Conservation (phyloP, 208 protist genomes). For the Acanthamoeba castellanii region DNA sequence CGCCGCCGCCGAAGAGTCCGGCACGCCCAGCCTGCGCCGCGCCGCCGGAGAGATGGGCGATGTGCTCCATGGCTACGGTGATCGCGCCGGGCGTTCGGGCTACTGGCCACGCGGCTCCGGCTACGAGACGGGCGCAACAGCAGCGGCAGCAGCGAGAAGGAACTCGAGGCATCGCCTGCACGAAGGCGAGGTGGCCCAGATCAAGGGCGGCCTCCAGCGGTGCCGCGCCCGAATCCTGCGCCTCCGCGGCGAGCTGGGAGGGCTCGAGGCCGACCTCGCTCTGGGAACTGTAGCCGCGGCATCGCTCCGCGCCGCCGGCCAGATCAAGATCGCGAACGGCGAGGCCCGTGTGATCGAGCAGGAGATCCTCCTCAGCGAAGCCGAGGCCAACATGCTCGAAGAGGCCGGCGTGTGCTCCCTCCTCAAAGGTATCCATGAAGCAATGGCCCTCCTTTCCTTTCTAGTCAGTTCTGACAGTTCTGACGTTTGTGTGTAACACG, state of each 20-base stretch:
- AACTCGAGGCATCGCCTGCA: slow-evolving; percentile 7
- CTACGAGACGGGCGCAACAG: not conserved
- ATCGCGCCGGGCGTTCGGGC: too few relatives aligned
- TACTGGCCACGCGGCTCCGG: not conserved
- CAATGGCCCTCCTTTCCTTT: not conserved
- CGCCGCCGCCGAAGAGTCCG: not conserved
- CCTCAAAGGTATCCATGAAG: not conserved
- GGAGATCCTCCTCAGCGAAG: not conserved
- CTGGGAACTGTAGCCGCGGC: not conserved
- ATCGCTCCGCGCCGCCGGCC: not conserved
- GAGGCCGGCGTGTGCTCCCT: not conserved
- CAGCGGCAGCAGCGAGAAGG: not conserved
- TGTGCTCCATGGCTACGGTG: too few relatives aligned
- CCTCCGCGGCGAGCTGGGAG: not conserved
- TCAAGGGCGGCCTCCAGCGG: not conserved
- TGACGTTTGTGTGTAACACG: too few relatives aligned
- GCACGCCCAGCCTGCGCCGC: too few relatives aligned
- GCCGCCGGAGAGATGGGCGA: not conserved
- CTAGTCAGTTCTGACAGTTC: not conserved
- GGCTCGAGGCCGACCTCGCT: not conserved
- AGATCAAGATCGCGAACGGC: not conserved
- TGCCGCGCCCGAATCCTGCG: not conserved
- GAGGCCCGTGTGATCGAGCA: slow-evolving; percentile 2
- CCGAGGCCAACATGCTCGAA: not conserved
- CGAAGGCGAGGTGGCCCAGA: slow-evolving; percentile 9